These are phyloP conservation scores for Podaxis carcinomalis DNA, from an alignment of 768 basidiomycete genomes.

Conservation along the genomic window DNA sequence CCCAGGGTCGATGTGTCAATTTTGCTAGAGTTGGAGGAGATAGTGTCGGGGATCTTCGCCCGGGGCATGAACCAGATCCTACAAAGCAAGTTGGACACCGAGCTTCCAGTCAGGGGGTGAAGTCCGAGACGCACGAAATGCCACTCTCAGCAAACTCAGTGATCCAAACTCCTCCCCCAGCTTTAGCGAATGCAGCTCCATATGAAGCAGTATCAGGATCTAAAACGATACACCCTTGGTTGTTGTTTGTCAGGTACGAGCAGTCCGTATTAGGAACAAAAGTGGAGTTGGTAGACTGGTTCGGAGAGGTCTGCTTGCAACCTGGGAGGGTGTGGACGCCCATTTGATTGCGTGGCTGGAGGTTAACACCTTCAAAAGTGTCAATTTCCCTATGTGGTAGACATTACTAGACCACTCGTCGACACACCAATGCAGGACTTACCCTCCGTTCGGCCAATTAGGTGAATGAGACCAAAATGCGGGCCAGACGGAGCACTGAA, in stretches of 20 bases:
- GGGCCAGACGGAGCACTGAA: conserved; percentile 67
- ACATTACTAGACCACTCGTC: neutral
- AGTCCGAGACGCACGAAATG: conserved; percentile 47
- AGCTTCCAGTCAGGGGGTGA: neutral
- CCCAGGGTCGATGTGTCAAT: conserved; percentile 57
- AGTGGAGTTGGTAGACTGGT: conserved; percentile 39
- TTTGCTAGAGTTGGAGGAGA: conserved; percentile 46
- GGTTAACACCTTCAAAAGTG: conserved; percentile 79
- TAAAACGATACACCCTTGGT: conserved; percentile 59
- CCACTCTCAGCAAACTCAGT: conserved; percentile 65
- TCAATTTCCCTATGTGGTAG: conserved; percentile 52
- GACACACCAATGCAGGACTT: conserved; percentile 13
- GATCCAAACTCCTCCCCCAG: conserved; percentile 72
- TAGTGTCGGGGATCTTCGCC: conserved; percentile 39
- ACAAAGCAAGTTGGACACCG: conserved; percentile 15
- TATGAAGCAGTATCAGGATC: conserved; percentile 55
- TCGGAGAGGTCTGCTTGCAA: conserved; percentile 46
- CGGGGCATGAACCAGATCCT: conserved; percentile 67
- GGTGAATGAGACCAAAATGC: conserved; percentile 59
- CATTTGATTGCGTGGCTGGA: conserved; percentile 59
- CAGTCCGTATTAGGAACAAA: conserved; percentile 56
- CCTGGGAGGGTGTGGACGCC: conserved; percentile 63
- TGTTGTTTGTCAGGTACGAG: conserved; percentile 39
- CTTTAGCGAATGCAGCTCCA: conserved; percentile 59
- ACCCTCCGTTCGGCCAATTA: conserved; percentile 59